phyloP scores from a whole-genome alignment of 1,139 yeast genomes.

The Yamadazyma atmosphaerica region DNA sequence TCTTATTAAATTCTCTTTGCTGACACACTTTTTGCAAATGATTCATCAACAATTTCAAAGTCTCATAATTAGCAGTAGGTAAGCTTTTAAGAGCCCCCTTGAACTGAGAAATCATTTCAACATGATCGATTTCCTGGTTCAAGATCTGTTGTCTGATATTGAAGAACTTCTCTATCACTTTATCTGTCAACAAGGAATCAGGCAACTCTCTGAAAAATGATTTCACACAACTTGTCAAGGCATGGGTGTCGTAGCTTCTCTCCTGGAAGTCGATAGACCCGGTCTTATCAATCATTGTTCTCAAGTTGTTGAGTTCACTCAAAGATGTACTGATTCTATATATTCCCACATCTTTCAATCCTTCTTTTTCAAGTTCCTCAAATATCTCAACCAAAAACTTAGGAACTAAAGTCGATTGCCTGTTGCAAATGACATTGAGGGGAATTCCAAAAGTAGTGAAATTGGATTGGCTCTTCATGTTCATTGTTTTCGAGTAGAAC shows the following conservation, averaged over 20 bases:
- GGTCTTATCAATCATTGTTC: constrained; percentile 69
- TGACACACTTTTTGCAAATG: constrained; percentile 68
- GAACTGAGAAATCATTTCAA: constrained; percentile 35
- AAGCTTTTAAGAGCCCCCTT: constrained; percentile 46
- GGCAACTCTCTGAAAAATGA: constrained; percentile 85
- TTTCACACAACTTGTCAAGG: constrained; percentile 88
- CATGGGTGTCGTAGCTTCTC: constrained; percentile 79
- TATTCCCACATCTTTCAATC: constrained; percentile 87
- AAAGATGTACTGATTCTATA: constrained; percentile 91
- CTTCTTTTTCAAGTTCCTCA: constrained; percentile 76
- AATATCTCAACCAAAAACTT: constrained; percentile 63
- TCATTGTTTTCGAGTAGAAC: constrained; percentile 49
- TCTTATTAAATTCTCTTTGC: constrained; percentile 63
- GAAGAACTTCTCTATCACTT: constrained; percentile 51
- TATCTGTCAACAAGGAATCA: constrained; percentile 72
- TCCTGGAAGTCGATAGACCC: constrained; percentile 60
- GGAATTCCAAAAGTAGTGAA: constrained; percentile 86
- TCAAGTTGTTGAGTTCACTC: constrained; percentile 71
- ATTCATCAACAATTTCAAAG: constrained; percentile 63
- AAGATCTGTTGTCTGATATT: constrained; percentile 30
- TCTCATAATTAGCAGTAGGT: constrained; percentile 66
- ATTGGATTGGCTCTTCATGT: constrained; percentile 21
- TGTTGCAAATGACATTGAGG: constrained; percentile 65
- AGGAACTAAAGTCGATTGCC: constrained; percentile 69
- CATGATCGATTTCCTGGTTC: constrained; percentile 8